Evolutionary conservation across 805 yeast species (phyloP).

Genomic region (Teunomyces stri): DNA sequence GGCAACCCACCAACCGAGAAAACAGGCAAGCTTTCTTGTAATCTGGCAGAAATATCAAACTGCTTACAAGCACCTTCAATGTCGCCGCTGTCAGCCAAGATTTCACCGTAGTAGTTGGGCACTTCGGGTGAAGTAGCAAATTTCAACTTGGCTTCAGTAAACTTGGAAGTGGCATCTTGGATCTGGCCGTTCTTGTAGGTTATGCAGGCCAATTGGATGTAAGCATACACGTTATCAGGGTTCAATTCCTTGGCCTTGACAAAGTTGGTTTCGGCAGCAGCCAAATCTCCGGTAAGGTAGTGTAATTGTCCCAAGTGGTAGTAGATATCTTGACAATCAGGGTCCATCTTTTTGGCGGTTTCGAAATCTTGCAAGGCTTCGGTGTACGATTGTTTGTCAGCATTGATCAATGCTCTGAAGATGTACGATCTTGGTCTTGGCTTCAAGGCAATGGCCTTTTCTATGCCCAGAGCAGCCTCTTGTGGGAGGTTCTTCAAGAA

Average conservation of each 20-base stretch:
- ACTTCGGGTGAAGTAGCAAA: slow-evolving; percentile 89
- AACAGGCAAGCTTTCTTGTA: slow-evolving; percentile 67
- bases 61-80: slow-evolving; percentile 70
- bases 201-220: slow-evolving; percentile 90
- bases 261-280: slow-evolving; percentile 71
- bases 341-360: slow-evolving; percentile 65
- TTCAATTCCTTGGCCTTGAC: slow-evolving; percentile 72
- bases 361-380: slow-evolving; percentile 67
- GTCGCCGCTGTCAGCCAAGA: slow-evolving; percentile 78
- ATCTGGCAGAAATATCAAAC: slow-evolving; percentile 80
- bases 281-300: slow-evolving; percentile 74
- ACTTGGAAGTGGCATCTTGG: slow-evolving; percentile 59
- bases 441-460: slow-evolving; percentile 58
- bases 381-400: slow-evolving; percentile 67
- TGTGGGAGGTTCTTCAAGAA: slow-evolving; percentile 76
- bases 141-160: slow-evolving; percentile 64
- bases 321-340: slow-evolving; percentile 75
- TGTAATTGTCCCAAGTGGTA: slow-evolving; percentile 94
- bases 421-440: slow-evolving; percentile 84
- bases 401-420: slow-evolving; percentile 75
- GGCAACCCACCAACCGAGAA: slow-evolving; percentile 87
- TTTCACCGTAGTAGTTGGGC: slow-evolving; percentile 94
- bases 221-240: slow-evolving; percentile 75
- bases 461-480: slow-evolving; percentile 61
- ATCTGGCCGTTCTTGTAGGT: slow-evolving; percentile 73